Evolutionary conservation across 163 green algal genomes (phyloP).

Genomic region (Trebouxia gelatinosa): DNA sequence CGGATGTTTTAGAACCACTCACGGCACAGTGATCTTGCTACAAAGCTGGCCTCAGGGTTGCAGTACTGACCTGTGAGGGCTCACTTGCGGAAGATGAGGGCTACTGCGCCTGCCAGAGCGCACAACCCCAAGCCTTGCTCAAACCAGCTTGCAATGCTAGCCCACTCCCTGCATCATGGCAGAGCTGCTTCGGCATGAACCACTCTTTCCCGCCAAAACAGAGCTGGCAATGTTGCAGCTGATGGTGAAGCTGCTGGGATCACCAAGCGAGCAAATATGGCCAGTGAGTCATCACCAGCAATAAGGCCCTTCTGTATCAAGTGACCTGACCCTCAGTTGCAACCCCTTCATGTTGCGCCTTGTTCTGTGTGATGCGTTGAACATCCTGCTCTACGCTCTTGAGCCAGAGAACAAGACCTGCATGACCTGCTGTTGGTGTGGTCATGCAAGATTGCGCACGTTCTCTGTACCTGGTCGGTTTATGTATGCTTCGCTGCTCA

Average conservation of each 20-base stretch:
- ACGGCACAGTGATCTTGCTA: no score
- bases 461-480: not conserved
- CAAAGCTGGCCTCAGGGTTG: no score
- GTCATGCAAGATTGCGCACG: not conserved
- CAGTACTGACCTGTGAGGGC: no score
- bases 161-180: slow-evolving; percentile 79
- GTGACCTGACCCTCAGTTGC: not conserved
- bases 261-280: slow-evolving; percentile 71
- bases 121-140: no score
- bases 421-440: not conserved
- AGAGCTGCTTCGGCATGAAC: slow-evolving; percentile 71
- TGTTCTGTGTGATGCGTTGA: not conserved
- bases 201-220: slow-evolving; percentile 65
- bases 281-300: slow-evolving; percentile 42
- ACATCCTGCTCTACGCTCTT: not conserved
- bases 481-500: no score
- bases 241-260: slow-evolving; percentile 68
- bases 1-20: no score
- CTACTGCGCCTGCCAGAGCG: no score
- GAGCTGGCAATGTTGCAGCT: slow-evolving; percentile 66
- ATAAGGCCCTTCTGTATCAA: not conserved
- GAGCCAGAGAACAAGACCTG: not conserved
- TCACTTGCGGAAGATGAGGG: no score
- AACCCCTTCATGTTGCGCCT: not conserved
- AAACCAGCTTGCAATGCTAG: no score